phyloP scores from a whole-genome alignment of 768 basidiomycete genomes.

The Stropharia rugosoannulata region DNA sequence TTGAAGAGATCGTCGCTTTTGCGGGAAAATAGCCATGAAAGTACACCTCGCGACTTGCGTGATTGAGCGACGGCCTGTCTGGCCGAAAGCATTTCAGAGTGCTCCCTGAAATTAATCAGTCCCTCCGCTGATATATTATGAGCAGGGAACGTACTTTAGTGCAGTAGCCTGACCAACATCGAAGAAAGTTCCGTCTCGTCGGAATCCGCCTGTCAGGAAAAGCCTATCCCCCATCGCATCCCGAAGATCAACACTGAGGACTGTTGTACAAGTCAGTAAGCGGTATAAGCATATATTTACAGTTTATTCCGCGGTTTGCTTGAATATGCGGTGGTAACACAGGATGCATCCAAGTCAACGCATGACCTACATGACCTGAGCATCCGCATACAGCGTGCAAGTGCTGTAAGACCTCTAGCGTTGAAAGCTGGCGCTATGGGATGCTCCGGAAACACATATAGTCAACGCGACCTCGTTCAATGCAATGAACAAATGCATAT shows the following conservation, averaged over 20 bases:
- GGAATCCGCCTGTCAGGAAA: constrained; percentile 75
- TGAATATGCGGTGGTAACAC: no score
- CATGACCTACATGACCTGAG: no score
- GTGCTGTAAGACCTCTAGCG: no score
- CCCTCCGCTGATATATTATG: not conserved
- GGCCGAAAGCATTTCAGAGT: constrained; percentile 65
- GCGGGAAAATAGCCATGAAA: constrained; percentile 52
- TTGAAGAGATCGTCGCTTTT: constrained; percentile 45
- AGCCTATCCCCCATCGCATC: constrained; percentile 94
- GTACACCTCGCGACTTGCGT: constrained; percentile 70
- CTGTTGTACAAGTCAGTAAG: constrained; percentile 35
- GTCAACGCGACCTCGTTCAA: no score
- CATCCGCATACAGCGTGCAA: no score
- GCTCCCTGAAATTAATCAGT: constrained; percentile 41
- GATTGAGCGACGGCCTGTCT: constrained; percentile 72
- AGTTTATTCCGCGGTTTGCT: no score
- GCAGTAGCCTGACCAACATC: constrained; percentile 78
- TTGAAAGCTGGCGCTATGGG: no score
- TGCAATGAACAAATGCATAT: no score
- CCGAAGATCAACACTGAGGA: constrained; percentile 82
- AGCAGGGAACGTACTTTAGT: constrained; percentile 47
- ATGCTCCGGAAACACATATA: no score
- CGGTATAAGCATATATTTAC: no score
- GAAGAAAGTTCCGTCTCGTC: constrained; percentile 86
- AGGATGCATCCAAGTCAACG: no score